Evolutionary conservation across 148 eudicot genomes (phyloP).

Genomic region (Cornus suecica): DNA sequence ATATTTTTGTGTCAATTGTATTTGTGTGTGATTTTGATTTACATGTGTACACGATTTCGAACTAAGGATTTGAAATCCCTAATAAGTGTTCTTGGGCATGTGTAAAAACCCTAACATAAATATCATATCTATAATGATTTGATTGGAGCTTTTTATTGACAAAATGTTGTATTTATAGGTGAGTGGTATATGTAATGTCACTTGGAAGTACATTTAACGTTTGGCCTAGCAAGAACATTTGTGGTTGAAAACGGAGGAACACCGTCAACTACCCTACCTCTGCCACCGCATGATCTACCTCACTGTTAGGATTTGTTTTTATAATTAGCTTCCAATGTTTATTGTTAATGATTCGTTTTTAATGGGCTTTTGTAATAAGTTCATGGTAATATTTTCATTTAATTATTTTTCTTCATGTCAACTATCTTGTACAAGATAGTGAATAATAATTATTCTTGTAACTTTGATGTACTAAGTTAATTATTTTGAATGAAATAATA

Average conservation of each 20-base stretch:
- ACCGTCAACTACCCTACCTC: slow-evolving; percentile 30
- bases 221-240: slow-evolving; percentile 34
- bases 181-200: slow-evolving; percentile 39
- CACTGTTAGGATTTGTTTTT: not conserved
- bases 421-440: not conserved
- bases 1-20: too few species aligned
- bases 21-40: too few species aligned
- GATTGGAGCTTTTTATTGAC: too few species aligned
- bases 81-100: too few species aligned
- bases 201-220: slow-evolving; percentile 37
- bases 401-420: not conserved
- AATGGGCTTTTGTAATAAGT: not conserved
- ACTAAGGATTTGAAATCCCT: too few species aligned
- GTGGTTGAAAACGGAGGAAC: slow-evolving; percentile 38
- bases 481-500: not conserved
- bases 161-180: slow-evolving; percentile 14
- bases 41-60: too few species aligned
- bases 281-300: slow-evolving; percentile 38
- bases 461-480: not conserved
- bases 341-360: not conserved
- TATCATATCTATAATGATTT: too few species aligned
- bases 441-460: not conserved
- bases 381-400: not conserved
- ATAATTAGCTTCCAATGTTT: not conserved
- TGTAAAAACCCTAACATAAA: too few species aligned